These are phyloP conservation scores for maize (Zea mays) DNA, from an alignment of 176 grass and related monocot species.

Conservation along the genomic window Zm-B73-REFERENCE-NAM-5.0 NC_050103.1:168222501-168223000, in stretches of 20 bases:
- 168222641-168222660: conserved; percentile 49
- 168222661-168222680: conserved; percentile 77
- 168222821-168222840: conserved; percentile 40
- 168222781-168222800: background rate
- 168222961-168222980: background rate
- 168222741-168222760: conserved; percentile 18
- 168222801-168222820: background rate
- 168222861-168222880: background rate
- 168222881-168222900: background rate
- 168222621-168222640: background rate
- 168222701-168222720: conserved; percentile 76
- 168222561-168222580: conserved; percentile 72
- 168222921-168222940: conserved; percentile 38
- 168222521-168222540: background rate
- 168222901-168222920: background rate
- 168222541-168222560: conserved; percentile 74
- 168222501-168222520: background rate
- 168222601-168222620: conserved; percentile 62
- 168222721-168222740: conserved; percentile 53
- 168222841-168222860: conserved; percentile 19
- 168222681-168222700: conserved; percentile 67
- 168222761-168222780: conserved; percentile 11
- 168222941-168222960: conserved; percentile 30
- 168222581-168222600: conserved; percentile 80
- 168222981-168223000: background rate